Percentiles rank a stretch among this genome's conserved stretches.
phyloP scores from a whole-genome alignment of 1,284 basidiomycete genomes.

The Sporisorium exsertum region DNA sequence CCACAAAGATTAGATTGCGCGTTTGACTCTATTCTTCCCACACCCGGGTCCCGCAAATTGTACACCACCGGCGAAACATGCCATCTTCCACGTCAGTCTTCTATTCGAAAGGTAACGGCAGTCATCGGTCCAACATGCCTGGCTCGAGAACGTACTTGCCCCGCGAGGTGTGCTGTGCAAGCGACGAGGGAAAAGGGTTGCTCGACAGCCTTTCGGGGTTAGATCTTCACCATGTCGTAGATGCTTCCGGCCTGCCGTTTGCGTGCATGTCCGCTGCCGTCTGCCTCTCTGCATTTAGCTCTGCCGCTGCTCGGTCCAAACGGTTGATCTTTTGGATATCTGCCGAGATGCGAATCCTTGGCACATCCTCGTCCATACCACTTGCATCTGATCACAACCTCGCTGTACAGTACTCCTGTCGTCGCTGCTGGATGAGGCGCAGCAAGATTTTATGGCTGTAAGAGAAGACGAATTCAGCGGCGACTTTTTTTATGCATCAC shows the following conservation, averaged over 20 bases:
- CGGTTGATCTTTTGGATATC: background rate
- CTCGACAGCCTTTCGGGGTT: background rate
- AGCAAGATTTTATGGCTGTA: slow-evolving; percentile 6
- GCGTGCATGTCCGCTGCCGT: background rate
- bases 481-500: background rate
- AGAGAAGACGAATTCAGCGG: background rate
- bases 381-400: background rate
- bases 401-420: background rate
- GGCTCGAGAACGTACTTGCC: background rate
- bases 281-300: background rate
- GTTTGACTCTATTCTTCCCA: background rate
- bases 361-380: background rate
- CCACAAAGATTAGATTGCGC: slow-evolving; percentile 5
- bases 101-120: background rate
- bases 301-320: slow-evolving; percentile 4
- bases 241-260: background rate
- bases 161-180: background rate
- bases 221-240: background rate
- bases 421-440: background rate
- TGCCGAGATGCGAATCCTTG: slow-evolving; percentile 1
- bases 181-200: slow-evolving; percentile 1
- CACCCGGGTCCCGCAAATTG: background rate
- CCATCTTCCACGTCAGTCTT: too few species aligned
- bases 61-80: background rate
- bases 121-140: background rate